A percentile compares a stretch with the other conserved stretches of the same genome.
These are phyloP conservation scores for Xylariaceae sp. DNA, from an alignment of 2,329 filamentous ascomycete species.

Conservation along the genomic window DNA sequence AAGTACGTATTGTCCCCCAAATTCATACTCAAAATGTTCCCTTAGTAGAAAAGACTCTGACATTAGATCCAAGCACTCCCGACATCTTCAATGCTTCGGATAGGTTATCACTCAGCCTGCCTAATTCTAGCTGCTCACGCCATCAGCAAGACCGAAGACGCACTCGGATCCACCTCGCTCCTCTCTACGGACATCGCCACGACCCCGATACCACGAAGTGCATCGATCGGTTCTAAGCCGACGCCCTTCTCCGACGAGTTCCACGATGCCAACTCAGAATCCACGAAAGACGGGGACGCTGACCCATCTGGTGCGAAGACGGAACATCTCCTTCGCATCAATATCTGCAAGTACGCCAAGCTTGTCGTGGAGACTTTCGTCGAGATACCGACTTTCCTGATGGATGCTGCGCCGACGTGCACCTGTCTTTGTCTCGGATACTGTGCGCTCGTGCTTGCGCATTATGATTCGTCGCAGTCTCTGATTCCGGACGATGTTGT, in stretches of 20 bases:
- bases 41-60: background rate
- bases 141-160: conserved; percentile 30
- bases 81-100: conserved; percentile 32
- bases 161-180: conserved; percentile 27
- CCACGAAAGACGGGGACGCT: background rate
- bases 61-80: conserved; percentile 25
- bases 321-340: conserved; percentile 20
- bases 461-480: conserved; percentile 31
- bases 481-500: conserved; percentile 28
- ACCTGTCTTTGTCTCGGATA: conserved; percentile 32
- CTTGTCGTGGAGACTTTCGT: conserved; percentile 31
- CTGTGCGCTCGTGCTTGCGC: conserved; percentile 32
- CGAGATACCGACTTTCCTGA: conserved; percentile 31
- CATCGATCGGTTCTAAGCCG: conserved; percentile 2
- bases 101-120: conserved; percentile 34
- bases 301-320: background rate
- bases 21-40: too few species aligned
- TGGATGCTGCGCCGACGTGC: conserved; percentile 30
- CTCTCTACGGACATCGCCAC: conserved; percentile 22
- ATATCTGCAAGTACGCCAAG: conserved; percentile 29
- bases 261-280: background rate
- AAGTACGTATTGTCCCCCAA: conserved; percentile 23
- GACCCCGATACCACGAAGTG: background rate
- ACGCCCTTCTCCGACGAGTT: background rate
- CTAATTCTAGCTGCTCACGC: conserved; percentile 32